These are phyloP conservation scores for Pyrenula aspistea DNA, from an alignment of 495 filamentous ascomycete species.

Conservation along the genomic window DNA sequence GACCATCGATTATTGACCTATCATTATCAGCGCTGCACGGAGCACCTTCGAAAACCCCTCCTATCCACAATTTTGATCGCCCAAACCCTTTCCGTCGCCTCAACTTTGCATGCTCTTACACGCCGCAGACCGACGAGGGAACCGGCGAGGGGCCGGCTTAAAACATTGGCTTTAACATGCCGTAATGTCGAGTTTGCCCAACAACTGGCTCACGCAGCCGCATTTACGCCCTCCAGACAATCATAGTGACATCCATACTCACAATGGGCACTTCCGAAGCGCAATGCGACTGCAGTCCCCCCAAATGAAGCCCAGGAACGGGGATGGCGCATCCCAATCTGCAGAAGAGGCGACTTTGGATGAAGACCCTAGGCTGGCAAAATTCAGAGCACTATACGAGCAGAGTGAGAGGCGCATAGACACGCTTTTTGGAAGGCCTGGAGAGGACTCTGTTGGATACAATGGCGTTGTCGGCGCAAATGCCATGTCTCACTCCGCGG, in stretches of 20 bases:
- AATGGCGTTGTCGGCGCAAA: slow-evolving; percentile 15
- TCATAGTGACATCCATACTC: slow-evolving; percentile 28
- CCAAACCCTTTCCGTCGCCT: slow-evolving; percentile 15
- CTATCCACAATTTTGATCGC: slow-evolving; percentile 8
- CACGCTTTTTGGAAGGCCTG: slow-evolving; percentile 40
- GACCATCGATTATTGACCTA: slow-evolving; percentile 24
- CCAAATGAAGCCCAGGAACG: slow-evolving; percentile 34
- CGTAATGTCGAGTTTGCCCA: slow-evolving; percentile 37
- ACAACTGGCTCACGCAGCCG: slow-evolving; percentile 35
- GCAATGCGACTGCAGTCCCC: slow-evolving; percentile 35
- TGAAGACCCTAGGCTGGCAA: slow-evolving; percentile 50
- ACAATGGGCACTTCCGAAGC: slow-evolving; percentile 35
- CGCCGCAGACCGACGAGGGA: slow-evolving; percentile 15
- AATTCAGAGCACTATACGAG: slow-evolving; percentile 48
- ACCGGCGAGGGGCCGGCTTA: slow-evolving; percentile 10
- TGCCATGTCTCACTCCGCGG: background rate
- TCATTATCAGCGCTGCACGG: slow-evolving; percentile 8
- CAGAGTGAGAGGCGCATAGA: slow-evolving; percentile 49
- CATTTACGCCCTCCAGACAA: slow-evolving; percentile 35
- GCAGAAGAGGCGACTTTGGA: slow-evolving; percentile 40
- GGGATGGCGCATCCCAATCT: slow-evolving; percentile 34
- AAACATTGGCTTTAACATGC: slow-evolving; percentile 32
- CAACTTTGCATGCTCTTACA: slow-evolving; percentile 15
- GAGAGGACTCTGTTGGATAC: slow-evolving; percentile 17
- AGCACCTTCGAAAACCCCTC: slow-evolving; percentile 15